phyloP scores from a whole-genome alignment of 1,284 basidiomycete genomes.

The Heterobasidion parviporum region DNA sequence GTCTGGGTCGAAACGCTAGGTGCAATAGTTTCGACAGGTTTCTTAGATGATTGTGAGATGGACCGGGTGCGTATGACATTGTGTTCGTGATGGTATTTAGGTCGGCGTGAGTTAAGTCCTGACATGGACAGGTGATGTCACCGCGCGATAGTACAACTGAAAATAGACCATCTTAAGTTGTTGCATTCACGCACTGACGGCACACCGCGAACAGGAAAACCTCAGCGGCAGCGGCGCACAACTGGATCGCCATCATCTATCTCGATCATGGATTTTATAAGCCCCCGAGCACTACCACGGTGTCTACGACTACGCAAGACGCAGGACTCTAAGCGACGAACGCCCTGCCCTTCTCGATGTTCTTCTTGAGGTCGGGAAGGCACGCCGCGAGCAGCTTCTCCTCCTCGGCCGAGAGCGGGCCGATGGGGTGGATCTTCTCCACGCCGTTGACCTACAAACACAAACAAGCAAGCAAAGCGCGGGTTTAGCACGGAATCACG shows the following conservation, averaged over 20 bases:
- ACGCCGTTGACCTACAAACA: conserved; percentile 70
- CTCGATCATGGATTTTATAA: not conserved
- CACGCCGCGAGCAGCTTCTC: conserved; percentile 82
- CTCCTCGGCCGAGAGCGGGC: conserved; percentile 71
- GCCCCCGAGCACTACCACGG: not conserved
- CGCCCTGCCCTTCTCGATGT: conserved; percentile 90
- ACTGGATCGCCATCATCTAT: not conserved
- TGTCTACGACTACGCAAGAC: not conserved
- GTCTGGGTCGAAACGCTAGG: no score
- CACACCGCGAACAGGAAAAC: no score
- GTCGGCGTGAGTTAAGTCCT: no score
- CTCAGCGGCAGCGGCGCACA: no score
- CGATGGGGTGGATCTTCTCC: conserved; percentile 81
- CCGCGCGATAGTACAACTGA: no score
- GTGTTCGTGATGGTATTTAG: no score
- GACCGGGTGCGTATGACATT: no score
- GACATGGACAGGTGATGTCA: no score
- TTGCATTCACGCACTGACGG: no score
- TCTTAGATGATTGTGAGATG: no score
- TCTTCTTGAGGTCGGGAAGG: conserved; percentile 91
- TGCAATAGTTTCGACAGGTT: no score
- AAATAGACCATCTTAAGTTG: no score
- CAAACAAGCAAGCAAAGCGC: not conserved
- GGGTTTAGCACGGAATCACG: not conserved
- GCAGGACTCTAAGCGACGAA: conserved; percentile 41